Evolutionary conservation across 2,329 filamentous ascomycete species (phyloP), one percentile per base, ranked within the genome.

Genomic region (Pseudogymnoascus sp.): DNA sequence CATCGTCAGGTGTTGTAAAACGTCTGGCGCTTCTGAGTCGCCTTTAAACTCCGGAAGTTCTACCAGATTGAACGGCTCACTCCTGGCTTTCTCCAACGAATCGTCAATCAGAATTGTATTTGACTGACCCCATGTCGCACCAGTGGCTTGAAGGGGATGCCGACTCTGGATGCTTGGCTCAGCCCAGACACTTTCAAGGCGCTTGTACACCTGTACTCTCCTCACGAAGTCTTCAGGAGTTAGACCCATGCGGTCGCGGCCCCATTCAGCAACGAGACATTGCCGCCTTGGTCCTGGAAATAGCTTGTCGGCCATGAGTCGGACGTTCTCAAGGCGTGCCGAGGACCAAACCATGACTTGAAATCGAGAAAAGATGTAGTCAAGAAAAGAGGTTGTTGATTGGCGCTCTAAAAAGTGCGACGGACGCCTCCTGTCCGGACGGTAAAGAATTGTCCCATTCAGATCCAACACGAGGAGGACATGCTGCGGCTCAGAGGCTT

Each of bases 71-170:
- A 84, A 83, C 0, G 94, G 94, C 73, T 99, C 90, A 61, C 82
- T 87, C 25, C 83, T 79, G 0, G 87, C 92, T 77, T 97, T 99
- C 69, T 92, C 81, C 1, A 75, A 68, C 30, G 87, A 90, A 74
- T 97, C 94, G 67, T 99, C 94, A 38, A 97, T 85, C 25, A 99
- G 79, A 6, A 97, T 81, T 0, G 94, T 97, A 73, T 97, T 96
- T 58, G 80, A 80, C 74, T 96, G 91, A 67, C 86, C 81, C 88
- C 91, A 97, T 11, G 72, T 67, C 12, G 69, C 73, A 74, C 78
- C 18, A 64, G 60, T 0, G 67, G 71, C 12, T 69, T 71, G 34
- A 69, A 70, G n/a, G 76, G 81, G 72, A 61, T 81, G 79, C 34
- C 76, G 74, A 6, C 64, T 69, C 62, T 70, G 71, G 20, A 85